Evolutionary conservation across 768 basidiomycete species (phyloP).

Genomic region (Amanita pseudoporphyria): DNA sequence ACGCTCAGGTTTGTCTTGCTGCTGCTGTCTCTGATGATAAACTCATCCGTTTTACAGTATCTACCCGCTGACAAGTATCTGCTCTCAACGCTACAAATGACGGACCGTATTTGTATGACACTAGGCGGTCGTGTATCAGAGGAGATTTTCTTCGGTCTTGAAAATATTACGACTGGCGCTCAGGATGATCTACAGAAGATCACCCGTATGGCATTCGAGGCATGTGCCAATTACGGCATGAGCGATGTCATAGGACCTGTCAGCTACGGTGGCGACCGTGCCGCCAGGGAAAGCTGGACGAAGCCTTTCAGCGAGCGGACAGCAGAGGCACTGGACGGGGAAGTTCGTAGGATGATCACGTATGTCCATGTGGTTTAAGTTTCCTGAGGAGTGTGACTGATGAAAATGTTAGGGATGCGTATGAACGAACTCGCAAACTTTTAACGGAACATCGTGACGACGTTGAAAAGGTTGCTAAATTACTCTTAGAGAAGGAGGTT

Average conservation of each 20-base stretch:
- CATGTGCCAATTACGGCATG: conserved; percentile 96
- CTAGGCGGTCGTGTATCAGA: conserved; percentile 96
- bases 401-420: conserved; percentile 46
- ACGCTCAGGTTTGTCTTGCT: conserved; percentile 63
- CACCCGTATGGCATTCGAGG: conserved; percentile 95
- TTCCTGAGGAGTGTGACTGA: conserved; percentile 3
- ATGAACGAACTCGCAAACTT: conserved; percentile 73
- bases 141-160: conserved; percentile 91
- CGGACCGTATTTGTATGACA: conserved; percentile 97
- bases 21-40: background rate
- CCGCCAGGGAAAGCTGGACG: conserved; percentile 79
- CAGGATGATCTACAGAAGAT: conserved; percentile 99
- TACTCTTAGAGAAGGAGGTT: conserved; percentile 91
- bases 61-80: conserved; percentile 94
- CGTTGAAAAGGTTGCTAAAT: conserved; percentile 88
- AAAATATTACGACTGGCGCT: conserved; percentile 95
- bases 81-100: conserved; percentile 88
- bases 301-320: conserved; percentile 99
- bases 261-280: conserved; percentile 87
- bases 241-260: conserved; percentile 91
- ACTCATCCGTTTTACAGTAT: conserved; percentile 43
- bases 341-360: conserved; percentile 96
- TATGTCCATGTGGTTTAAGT: conserved; percentile 17
- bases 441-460: conserved; percentile 74
- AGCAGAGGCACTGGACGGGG: conserved; percentile 81